Evolutionary conservation across 148 eudicot genomes (phyloP).

Genomic region (Rhododendron molle): DNA sequence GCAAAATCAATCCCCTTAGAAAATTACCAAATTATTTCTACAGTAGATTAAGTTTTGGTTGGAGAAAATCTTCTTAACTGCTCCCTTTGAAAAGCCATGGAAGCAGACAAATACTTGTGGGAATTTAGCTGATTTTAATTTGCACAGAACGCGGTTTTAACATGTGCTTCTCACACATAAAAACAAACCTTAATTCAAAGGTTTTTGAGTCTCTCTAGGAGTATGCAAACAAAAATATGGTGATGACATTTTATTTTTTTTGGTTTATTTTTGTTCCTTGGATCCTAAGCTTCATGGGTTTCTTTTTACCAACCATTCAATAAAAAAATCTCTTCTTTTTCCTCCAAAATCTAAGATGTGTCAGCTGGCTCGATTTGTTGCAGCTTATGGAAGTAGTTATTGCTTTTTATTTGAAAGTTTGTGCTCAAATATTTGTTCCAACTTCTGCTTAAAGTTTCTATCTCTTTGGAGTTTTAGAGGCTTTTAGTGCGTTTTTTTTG

Average conservation of each 20-base stretch:
- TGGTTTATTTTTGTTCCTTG: background rate
- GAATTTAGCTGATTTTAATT: conserved; percentile 22
- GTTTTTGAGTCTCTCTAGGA: conserved; percentile 45
- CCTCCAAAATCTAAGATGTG: background rate
- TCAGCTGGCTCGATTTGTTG: background rate
- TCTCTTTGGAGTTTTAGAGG: too few species aligned
- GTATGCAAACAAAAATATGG: conserved; percentile 28
- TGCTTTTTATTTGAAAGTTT: background rate
- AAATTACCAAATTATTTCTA: background rate
- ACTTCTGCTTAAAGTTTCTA: too few species aligned
- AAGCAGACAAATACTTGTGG: conserved; percentile 39
- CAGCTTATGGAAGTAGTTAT: background rate
- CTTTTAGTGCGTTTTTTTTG: too few species aligned
- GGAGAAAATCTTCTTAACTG: conserved; percentile 33
- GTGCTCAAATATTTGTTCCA: too few species aligned
- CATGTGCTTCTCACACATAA: conserved; percentile 36
- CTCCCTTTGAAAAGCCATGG: conserved; percentile 56
- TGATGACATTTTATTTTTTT: conserved; percentile 10
- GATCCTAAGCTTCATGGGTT: background rate
- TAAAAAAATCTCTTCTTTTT: background rate
- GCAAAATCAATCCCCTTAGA: too few species aligned
- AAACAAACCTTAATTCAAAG: conserved; percentile 12
- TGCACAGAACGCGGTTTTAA: conserved; percentile 44
- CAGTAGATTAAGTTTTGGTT: background rate
- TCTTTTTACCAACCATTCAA: conserved; percentile 4